A percentile compares a stretch with the other conserved stretches of the same genome.
These are phyloP conservation scores for Aspergillus affinis DNA, from an alignment of 495 filamentous ascomycete genomes.

Conservation along the genomic window DNA sequence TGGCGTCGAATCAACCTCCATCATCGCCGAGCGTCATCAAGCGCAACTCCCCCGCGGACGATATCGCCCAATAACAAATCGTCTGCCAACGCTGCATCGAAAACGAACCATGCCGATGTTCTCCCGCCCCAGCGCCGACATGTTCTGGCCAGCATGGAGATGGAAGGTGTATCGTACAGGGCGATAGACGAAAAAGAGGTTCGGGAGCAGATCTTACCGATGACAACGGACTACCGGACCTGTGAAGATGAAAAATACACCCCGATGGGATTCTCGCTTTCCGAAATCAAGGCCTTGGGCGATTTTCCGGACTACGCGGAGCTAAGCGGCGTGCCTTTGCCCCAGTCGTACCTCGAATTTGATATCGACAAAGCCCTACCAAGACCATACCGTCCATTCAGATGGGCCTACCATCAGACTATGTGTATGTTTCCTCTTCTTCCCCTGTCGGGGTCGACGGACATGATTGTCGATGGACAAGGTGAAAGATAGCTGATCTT, in stretches of 20 bases:
- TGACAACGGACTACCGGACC: conserved; percentile 41
- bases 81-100: background rate
- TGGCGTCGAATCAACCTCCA: conserved; percentile 23
- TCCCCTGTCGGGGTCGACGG: background rate
- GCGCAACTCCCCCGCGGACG: conserved; percentile 57
- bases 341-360: conserved; percentile 63
- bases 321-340: conserved; percentile 77
- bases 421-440: conserved; percentile 68
- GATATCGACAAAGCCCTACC: conserved; percentile 63
- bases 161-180: conserved; percentile 18
- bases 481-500: conserved; percentile 14
- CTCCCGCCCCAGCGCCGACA: conserved; percentile 59
- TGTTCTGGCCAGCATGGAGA: conserved; percentile 39
- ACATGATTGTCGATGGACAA: background rate
- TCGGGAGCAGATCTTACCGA: conserved; percentile 38
- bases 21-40: conserved; percentile 35
- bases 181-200: conserved; percentile 36
- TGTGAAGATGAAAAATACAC: conserved; percentile 48
- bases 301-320: conserved; percentile 82
- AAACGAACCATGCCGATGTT: conserved; percentile 41
- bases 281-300: conserved; percentile 71
- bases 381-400: conserved; percentile 76
- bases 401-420: conserved; percentile 89
- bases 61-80: conserved; percentile 52
- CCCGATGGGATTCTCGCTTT: conserved; percentile 60